A percentile compares a stretch with the other conserved stretches of the same genome.
These are phyloP conservation scores for Notholithocarpus densiflorus DNA, from an alignment of 306 rosid genomes.

Conservation along the genomic window DNA sequence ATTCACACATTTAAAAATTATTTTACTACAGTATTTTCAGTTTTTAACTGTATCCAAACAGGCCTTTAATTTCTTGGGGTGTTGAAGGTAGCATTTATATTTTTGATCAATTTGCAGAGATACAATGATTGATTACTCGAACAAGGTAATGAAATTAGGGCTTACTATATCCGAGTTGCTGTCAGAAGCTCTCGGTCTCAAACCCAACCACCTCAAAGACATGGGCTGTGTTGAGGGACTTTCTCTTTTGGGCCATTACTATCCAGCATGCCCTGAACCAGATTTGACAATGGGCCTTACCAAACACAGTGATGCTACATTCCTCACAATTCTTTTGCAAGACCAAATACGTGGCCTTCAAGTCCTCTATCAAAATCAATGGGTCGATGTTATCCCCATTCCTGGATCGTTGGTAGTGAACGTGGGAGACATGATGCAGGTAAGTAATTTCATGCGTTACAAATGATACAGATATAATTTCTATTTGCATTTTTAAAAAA, in stretches of 20 bases:
- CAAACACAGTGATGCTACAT: background rate
- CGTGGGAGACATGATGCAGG: conserved; percentile 4
- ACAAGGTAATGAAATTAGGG: background rate
- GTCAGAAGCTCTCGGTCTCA: conserved; percentile 8
- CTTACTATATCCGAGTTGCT: background rate
- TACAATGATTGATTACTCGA: background rate
- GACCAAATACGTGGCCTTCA: conserved; percentile 9
- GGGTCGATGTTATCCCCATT: conserved; percentile 1
- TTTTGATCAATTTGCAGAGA: background rate
- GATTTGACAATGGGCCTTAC: background rate
- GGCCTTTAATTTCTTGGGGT: too few species aligned
- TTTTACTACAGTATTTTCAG: too few species aligned
- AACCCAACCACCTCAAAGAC: background rate
- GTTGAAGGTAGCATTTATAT: background rate
- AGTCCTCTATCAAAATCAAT: background rate
- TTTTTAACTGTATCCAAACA: too few species aligned
- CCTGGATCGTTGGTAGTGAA: background rate
- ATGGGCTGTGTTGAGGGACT: background rate
- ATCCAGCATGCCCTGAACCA: conserved; percentile 7
- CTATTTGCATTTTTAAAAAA: too few species aligned
- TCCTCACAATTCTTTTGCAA: conserved; percentile 1
- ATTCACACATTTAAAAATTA: too few species aligned
- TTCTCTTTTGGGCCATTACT: background rate
- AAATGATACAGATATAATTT: too few species aligned
- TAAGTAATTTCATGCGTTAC: background rate